These are phyloP conservation scores for Blumeria graminis DNA, from an alignment of 2,329 filamentous ascomycete species.

Conservation along the genomic window DNA sequence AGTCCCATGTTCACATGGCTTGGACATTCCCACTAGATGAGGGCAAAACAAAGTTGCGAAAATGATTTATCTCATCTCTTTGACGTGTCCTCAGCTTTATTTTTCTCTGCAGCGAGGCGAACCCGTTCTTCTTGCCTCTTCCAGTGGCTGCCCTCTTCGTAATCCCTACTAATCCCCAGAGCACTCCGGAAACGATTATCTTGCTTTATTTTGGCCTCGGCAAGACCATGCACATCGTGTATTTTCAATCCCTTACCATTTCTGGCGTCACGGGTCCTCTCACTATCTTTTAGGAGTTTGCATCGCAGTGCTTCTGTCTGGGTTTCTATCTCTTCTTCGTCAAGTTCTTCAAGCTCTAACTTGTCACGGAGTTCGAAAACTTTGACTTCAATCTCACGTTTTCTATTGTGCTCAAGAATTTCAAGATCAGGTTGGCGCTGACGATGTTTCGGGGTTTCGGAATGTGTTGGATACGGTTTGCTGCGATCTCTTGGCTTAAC, in stretches of 20 bases:
- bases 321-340: conserved; percentile 78
- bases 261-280: conserved; percentile 9
- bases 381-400: conserved; percentile 76
- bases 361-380: conserved; percentile 75
- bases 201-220: conserved; percentile 88
- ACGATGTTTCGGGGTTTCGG: conserved; percentile 44
- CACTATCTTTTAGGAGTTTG: conserved; percentile 26
- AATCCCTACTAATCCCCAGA: conserved; percentile 65
- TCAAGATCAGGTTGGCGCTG: conserved; percentile 72
- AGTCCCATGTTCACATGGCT: too few species aligned
- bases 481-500: conserved; percentile 52
- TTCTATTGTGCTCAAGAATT: conserved; percentile 83
- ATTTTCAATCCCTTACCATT: conserved; percentile 41
- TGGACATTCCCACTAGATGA: too few species aligned
- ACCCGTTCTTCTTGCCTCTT: conserved; percentile 51
- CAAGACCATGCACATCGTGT: conserved; percentile 89
- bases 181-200: conserved; percentile 71
- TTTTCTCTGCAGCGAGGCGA: too few species aligned
- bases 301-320: conserved; percentile 40
- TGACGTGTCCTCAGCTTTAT: too few species aligned
- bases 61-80: too few species aligned
- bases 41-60: too few species aligned
- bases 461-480: conserved; percentile 43
- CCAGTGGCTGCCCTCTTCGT: conserved; percentile 73
- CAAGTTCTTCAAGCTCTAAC: conserved; percentile 75